Evolutionary conservation across 257 asterid species (phyloP).

Genomic region (Nicotiana tabacum): DNA sequence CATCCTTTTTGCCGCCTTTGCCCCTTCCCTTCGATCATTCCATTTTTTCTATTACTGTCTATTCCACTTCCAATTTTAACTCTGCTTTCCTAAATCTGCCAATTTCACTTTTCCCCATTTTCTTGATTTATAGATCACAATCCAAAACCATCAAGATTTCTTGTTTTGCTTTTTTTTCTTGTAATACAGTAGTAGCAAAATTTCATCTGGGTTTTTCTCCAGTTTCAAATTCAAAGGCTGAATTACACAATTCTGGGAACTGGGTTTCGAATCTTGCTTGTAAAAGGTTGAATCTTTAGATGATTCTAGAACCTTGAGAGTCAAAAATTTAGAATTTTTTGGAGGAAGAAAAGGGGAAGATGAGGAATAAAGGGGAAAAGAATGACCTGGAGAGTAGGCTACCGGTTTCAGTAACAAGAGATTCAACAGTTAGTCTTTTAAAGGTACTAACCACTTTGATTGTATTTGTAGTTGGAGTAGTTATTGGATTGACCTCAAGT

Average conservation of each 20-base stretch:
- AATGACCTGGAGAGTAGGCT: constrained; percentile 45
- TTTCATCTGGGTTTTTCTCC: neutral
- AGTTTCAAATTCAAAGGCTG: neutral
- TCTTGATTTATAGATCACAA: neutral
- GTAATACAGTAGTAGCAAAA: neutral
- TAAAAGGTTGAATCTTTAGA: neutral
- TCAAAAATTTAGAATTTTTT: neutral
- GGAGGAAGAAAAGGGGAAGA: constrained; percentile 10
- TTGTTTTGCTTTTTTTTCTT: neutral
- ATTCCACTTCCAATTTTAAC: neutral
- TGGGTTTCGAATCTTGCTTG: neutral
- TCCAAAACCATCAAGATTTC: neutral
- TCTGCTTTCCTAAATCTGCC: neutral
- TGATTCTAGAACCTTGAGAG: neutral
- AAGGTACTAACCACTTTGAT: constrained; percentile 53
- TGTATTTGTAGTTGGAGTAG: constrained; percentile 74
- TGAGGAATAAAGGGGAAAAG: constrained; percentile 58
- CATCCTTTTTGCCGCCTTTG: neutral
- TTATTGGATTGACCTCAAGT: constrained; percentile 77
- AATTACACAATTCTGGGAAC: neutral
- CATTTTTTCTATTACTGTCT: neutral
- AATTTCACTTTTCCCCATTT: neutral
- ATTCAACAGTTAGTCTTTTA: constrained; percentile 58
- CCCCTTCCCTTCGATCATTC: neutral
- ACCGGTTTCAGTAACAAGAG: constrained; percentile 23